Conservation (phyloP, 2,329 filamentous ascomycete genomes). For the Xylaria sp. region DNA sequence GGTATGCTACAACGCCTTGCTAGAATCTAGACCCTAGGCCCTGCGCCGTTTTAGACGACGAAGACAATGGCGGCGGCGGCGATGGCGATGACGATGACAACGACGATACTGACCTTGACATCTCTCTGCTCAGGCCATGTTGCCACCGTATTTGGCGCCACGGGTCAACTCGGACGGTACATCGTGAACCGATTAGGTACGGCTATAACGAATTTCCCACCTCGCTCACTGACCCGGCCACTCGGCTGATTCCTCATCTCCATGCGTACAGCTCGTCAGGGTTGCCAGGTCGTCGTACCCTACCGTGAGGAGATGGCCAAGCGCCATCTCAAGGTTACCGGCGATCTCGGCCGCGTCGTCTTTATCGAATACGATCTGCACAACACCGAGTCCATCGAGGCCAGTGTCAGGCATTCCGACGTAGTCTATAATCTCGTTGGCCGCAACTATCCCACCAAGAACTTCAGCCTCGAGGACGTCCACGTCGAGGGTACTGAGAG, state of each 20-base stretch:
- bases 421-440: conserved; percentile 97
- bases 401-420: conserved; percentile 95
- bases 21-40: conserved; percentile 17
- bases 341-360: conserved; percentile 88
- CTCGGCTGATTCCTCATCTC: conserved; percentile 42
- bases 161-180: conserved; percentile 93
- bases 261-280: conserved; percentile 76
- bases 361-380: conserved; percentile 96
- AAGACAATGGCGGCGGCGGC: not conserved
- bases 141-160: conserved; percentile 97
- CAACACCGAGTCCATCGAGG: conserved; percentile 95
- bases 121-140: conserved; percentile 76
- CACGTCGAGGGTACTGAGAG: conserved; percentile 92
- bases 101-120: conserved; percentile 37
- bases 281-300: conserved; percentile 93
- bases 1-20: conserved; percentile 62
- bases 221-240: not conserved
- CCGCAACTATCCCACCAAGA: conserved; percentile 96
- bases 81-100: not conserved
- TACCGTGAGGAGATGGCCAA: conserved; percentile 98
- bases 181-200: conserved; percentile 92
- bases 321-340: conserved; percentile 94
- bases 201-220: conserved; percentile 2
- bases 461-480: conserved; percentile 92
- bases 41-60: conserved; percentile 18